A percentile compares a stretch with the other conserved stretches of the same genome.
phyloP scores from a whole-genome alignment of 345 rosid species.

The Hibiscus syriacus region DNA sequence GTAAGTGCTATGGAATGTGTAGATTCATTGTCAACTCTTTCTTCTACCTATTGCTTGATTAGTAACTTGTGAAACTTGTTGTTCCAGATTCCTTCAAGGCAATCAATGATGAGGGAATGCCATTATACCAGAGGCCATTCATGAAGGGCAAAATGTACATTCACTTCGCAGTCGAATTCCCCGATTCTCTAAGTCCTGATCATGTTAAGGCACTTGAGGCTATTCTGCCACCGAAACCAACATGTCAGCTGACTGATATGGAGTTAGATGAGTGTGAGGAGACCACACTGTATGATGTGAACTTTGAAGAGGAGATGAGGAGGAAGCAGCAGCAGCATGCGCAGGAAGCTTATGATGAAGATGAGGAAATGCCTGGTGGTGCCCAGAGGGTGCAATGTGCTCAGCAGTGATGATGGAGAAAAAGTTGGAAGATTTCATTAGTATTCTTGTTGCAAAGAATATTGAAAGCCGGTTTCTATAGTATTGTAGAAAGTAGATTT shows the following conservation, averaged over 20 bases:
- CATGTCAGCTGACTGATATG: neutral
- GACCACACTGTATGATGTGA: neutral
- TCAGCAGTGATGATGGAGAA: neutral
- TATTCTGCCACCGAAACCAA: neutral
- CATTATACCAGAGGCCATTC: neutral
- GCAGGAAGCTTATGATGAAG: neutral
- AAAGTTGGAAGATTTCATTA: neutral
- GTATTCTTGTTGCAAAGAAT: neutral
- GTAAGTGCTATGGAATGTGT: neutral
- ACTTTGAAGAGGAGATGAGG: conserved; percentile 1
- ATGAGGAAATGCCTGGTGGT: neutral
- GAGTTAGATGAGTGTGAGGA: neutral
- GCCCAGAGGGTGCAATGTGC: neutral
- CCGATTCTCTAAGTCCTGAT: neutral
- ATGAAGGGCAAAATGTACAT: neutral
- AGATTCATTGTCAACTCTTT: neutral
- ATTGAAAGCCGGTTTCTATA: neutral
- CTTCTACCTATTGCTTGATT: neutral
- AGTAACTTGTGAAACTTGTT: neutral
- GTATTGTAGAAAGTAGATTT: neutral
- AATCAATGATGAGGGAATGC: neutral
- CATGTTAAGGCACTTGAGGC: neutral
- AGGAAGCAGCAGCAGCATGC: neutral
- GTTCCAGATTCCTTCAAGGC: neutral
- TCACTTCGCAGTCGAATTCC: neutral